phyloP scores from a whole-genome alignment of 768 basidiomycete species.

The Boletus edulis region DNA sequence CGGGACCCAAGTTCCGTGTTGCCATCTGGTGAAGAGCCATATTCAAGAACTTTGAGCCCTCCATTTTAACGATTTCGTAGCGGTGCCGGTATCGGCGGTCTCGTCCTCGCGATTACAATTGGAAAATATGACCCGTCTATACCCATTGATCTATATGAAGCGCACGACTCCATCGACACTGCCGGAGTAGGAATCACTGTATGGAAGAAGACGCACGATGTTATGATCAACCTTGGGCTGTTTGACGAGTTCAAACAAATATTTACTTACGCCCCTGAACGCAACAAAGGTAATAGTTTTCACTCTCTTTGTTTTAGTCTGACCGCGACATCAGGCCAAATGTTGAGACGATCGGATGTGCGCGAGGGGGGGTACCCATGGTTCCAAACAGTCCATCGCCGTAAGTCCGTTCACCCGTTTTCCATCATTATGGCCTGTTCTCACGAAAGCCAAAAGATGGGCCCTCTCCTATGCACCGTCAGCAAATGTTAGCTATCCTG shows the following conservation, averaged over 20 bases:
- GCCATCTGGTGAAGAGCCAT: slow-evolving; percentile 21
- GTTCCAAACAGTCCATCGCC: slow-evolving; percentile 16
- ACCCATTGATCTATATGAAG: slow-evolving; percentile 47
- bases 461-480: slow-evolving; percentile 19
- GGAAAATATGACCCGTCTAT: slow-evolving; percentile 31
- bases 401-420: slow-evolving; percentile 11
- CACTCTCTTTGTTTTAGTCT: not conserved
- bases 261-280: slow-evolving; percentile 8
- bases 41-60: not conserved
- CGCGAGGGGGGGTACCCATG: slow-evolving; percentile 31
- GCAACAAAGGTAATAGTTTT: slow-evolving; percentile 4
- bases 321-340: not conserved
- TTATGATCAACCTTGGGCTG: slow-evolving; percentile 44
- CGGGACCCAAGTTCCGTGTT: slow-evolving; percentile 13
- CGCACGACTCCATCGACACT: slow-evolving; percentile 38
- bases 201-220: slow-evolving; percentile 45
- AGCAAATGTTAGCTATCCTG: slow-evolving; percentile 17
- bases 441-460: slow-evolving; percentile 4
- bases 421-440: not conserved
- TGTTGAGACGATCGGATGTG: slow-evolving; percentile 28
- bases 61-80: slow-evolving; percentile 3
- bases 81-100: slow-evolving; percentile 44
- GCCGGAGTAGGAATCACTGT: slow-evolving; percentile 44
- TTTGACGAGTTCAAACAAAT: slow-evolving; percentile 31
- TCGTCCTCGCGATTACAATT: slow-evolving; percentile 41